phyloP scores from a whole-genome alignment of 352 stramenopile genomes.

The Pythium vanterpoolii region DNA sequence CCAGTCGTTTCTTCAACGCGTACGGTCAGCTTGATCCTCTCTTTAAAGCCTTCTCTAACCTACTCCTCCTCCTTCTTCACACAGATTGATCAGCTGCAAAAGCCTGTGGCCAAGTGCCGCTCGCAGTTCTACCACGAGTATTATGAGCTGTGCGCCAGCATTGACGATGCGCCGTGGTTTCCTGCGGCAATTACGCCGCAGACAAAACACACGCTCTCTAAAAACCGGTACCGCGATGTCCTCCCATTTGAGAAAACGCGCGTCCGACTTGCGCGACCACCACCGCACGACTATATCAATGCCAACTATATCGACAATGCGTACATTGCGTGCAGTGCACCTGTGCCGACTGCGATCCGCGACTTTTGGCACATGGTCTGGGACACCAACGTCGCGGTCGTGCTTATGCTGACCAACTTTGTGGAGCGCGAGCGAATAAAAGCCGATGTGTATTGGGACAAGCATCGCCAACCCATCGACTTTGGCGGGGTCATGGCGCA shows the following conservation, averaged over 20 bases:
- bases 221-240: constrained; percentile 80
- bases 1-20: constrained; percentile 18
- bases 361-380: constrained; percentile 88
- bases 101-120: constrained; percentile 18
- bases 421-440: constrained; percentile 69
- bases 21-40: not conserved
- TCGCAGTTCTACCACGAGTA: constrained; percentile 69
- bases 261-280: constrained; percentile 38
- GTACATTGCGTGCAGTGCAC: constrained; percentile 80
- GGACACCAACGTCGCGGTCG: constrained; percentile 68
- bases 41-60: too few relatives aligned
- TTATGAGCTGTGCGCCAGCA: constrained; percentile 50
- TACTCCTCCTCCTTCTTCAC: not conserved
- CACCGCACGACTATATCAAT: constrained; percentile 64
- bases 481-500: constrained; percentile 54
- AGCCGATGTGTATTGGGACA: constrained; percentile 75
- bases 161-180: constrained; percentile 57
- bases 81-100: constrained; percentile 34
- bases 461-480: constrained; percentile 35
- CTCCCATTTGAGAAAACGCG: constrained; percentile 71
- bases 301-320: constrained; percentile 55
- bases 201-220: constrained; percentile 59
- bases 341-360: constrained; percentile 49
- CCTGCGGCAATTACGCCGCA: constrained; percentile 50
- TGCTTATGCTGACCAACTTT: constrained; percentile 90